Conservation (phyloP, 163 green algal species). For the Volvox carteri region DNA sequence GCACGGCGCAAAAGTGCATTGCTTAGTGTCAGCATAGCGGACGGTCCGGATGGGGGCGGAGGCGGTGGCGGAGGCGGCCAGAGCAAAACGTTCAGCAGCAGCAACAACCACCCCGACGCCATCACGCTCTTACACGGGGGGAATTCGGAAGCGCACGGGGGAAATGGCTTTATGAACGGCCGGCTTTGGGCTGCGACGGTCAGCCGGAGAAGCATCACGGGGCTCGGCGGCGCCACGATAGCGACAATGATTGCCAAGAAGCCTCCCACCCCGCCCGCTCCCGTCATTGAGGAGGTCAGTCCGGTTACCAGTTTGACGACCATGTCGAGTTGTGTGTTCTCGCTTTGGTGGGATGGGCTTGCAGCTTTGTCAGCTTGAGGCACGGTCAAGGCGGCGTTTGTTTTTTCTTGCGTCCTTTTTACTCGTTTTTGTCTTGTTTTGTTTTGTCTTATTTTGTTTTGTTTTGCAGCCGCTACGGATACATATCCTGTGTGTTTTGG, state of each 20-base stretch:
- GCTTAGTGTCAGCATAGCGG: constrained; percentile 15
- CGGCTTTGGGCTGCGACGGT: constrained; percentile 7
- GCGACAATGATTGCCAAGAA: constrained; percentile 14
- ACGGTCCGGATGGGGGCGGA: neutral
- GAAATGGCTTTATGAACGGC: neutral
- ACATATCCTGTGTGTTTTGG: too few relatives aligned
- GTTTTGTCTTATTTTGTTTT: too few relatives aligned
- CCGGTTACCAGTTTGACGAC: too few relatives aligned
- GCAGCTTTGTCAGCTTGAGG: too few relatives aligned
- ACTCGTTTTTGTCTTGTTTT: too few relatives aligned
- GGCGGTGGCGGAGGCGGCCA: neutral
- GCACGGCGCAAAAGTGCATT: neutral
- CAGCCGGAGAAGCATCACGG: constrained; percentile 24
- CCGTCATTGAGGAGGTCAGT: constrained; percentile 43
- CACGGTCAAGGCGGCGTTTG: too few relatives aligned
- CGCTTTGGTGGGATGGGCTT: too few relatives aligned
- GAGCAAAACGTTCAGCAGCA: constrained; percentile 10
- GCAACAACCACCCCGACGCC: neutral
- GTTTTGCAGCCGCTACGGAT: too few relatives aligned
- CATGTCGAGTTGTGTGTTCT: too few relatives aligned
- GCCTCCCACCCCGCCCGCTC: constrained; percentile 10
- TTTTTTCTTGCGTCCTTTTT: too few relatives aligned
- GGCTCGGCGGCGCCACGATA: neutral
- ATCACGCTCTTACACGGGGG: too few relatives aligned
- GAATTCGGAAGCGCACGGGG: neutral